phyloP scores from a whole-genome alignment of 2,329 filamentous ascomycete genomes.

The Basipetospora sp. region DNA sequence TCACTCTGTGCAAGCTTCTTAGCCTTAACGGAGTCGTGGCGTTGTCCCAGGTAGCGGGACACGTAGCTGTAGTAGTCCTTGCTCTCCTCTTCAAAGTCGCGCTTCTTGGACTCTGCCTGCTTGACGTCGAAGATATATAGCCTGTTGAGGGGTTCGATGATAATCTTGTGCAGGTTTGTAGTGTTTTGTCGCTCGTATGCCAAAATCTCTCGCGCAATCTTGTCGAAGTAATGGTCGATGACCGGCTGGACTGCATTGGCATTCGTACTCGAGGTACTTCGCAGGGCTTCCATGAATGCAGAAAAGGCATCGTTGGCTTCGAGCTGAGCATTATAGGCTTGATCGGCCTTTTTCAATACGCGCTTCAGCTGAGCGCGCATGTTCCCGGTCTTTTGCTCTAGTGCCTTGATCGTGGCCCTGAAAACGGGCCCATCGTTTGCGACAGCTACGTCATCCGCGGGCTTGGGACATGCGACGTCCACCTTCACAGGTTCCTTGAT shows the following conservation, averaged over 20 bases:
- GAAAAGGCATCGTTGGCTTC: constrained; percentile 75
- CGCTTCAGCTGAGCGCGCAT: constrained; percentile 94
- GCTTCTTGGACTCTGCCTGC: constrained; percentile 88
- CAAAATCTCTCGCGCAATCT: constrained; percentile 82
- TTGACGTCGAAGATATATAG: constrained; percentile 95
- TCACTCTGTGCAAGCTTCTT: constrained; percentile 94
- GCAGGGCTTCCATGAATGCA: constrained; percentile 70
- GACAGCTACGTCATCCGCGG: constrained; percentile 68
- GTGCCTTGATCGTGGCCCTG: constrained; percentile 85
- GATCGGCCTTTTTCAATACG: constrained; percentile 84
- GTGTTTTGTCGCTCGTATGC: constrained; percentile 76
- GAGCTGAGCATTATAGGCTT: constrained; percentile 63
- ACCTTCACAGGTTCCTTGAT: constrained; percentile 53
- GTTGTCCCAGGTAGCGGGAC: constrained; percentile 85
- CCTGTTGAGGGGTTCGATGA: constrained; percentile 85
- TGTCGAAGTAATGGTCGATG: constrained; percentile 95
- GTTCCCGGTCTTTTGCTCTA: constrained; percentile 91
- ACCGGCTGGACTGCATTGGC: constrained; percentile 94
- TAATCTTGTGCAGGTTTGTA: constrained; percentile 70
- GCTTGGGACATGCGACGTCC: constrained; percentile 73
- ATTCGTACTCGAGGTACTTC: constrained; percentile 79
- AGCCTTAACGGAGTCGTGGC: constrained; percentile 88
- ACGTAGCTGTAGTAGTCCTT: constrained; percentile 97
- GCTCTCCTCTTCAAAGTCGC: constrained; percentile 96
- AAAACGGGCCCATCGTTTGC: constrained; percentile 91